Evolutionary conservation across 495 filamentous ascomycete genomes (phyloP), one percentile per base, ranked within the genome.

Genomic region (Tirmania nivea): DNA sequence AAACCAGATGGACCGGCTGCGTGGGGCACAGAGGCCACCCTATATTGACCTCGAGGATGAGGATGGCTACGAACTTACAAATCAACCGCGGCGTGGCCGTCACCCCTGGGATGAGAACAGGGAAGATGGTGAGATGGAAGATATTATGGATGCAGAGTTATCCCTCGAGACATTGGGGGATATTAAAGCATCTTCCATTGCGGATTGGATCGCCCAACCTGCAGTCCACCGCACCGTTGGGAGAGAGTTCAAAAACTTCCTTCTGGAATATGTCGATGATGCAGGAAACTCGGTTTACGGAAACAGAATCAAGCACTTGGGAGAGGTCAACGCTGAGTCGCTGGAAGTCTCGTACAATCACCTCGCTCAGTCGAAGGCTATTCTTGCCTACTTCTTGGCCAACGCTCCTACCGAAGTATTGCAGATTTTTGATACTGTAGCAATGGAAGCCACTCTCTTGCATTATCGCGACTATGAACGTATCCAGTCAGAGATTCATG

Each of bases 391-490:
- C 66, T 99, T 95, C 73, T 73, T 96, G 34, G 92, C 89, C 59
- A 99, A 96, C 63, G 85, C 90, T 9, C 92, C 92, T 0, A 77
- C 84, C 47, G 88, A 94, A 65, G 80, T 94, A 55, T 75, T 99
- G 56, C 89, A 90, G 67, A 82, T 96, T 48, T 96, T 99, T 62
- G 92, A 99, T 62, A 81, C 94, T 56, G 90, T 94, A 2, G 92
- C 92, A 35, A 87, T 96, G 73, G 89, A 96, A 53, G 86, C 88
- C 34, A 88, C 87, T 0, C 74, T 96, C 11, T 79, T 95, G 56
- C 83, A 95, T 67, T 99, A 99, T 68, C 88, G 87, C 0, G 86
- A 95, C 66, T 99, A 96, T 66, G 84, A 94, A 64, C 83, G 88
- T 50, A 99, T 99, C 57, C 92, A 95, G 67, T 82, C 86, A 49